Percentiles rank a stretch among this genome's conserved stretches.
These are phyloP conservation scores for Pyrenophora graminea DNA, from an alignment of 2,329 filamentous ascomycete species.

Conservation along the genomic window DNA sequence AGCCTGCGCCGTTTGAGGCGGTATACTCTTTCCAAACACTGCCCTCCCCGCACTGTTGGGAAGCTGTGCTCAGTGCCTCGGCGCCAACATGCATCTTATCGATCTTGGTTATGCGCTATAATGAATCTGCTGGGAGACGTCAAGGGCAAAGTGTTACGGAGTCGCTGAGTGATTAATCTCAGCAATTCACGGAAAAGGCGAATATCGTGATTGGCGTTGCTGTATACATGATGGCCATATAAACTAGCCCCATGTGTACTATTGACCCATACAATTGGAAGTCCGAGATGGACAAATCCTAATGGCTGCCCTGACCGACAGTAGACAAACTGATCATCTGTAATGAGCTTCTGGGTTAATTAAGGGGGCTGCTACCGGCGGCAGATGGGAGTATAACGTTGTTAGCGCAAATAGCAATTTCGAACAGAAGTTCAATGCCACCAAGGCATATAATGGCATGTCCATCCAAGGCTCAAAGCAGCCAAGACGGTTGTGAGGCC, in stretches of 20 bases:
- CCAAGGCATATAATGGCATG: background rate
- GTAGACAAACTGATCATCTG: too few relatives aligned
- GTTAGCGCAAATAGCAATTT: too few relatives aligned
- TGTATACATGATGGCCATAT: too few relatives aligned
- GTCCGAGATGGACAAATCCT: too few relatives aligned
- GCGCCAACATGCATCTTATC: conserved; percentile 30
- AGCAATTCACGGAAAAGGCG: conserved; percentile 29
- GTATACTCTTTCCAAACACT: conserved; percentile 29
- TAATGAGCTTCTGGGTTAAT: too few relatives aligned
- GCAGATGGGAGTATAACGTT: too few relatives aligned
- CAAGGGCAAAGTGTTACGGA: too few relatives aligned
- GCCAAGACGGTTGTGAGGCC: background rate
- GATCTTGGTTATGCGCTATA: conserved; percentile 18
- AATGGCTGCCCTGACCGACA: too few relatives aligned
- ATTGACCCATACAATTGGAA: too few relatives aligned
- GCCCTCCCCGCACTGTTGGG: conserved; percentile 1
- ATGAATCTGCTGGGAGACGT: background rate
- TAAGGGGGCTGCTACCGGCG: too few relatives aligned
- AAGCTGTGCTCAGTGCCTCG: conserved; percentile 15
- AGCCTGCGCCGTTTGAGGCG: conserved; percentile 16
- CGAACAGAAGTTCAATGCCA: too few relatives aligned
- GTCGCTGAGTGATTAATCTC: conserved; percentile 15
- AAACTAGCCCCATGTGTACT: too few relatives aligned
- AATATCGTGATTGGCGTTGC: conserved; percentile 2
- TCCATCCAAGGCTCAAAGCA: background rate